These are phyloP conservation scores for Epichloe festucae DNA, from an alignment of 2,329 filamentous ascomycete genomes.

Conservation along the genomic window DNA sequence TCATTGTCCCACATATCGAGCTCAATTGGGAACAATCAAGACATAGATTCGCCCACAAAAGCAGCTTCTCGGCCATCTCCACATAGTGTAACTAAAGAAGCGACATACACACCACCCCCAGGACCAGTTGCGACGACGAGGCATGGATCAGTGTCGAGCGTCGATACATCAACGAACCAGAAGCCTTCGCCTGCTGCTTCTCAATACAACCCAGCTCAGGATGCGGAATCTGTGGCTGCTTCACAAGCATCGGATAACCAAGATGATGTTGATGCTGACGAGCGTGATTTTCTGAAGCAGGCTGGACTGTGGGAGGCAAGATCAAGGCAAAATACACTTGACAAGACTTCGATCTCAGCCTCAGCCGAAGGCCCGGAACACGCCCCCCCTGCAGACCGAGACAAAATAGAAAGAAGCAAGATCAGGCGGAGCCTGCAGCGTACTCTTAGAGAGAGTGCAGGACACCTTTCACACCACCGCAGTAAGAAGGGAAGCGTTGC, in stretches of 20 bases:
- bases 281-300: conserved; percentile 55
- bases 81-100: conserved; percentile 15
- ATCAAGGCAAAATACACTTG: conserved; percentile 16
- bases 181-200: conserved; percentile 13
- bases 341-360: conserved; percentile 23
- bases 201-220: conserved; percentile 9
- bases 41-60: conserved; percentile 15
- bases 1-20: conserved; percentile 10
- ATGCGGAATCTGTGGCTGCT: conserved; percentile 9
- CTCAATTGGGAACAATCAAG: conserved; percentile 8
- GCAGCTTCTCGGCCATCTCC: conserved; percentile 18
- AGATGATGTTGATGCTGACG: conserved; percentile 48
- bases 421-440: conserved; percentile 79
- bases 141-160: conserved; percentile 20
- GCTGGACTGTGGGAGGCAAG: conserved; percentile 45
- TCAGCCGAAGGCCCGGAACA: conserved; percentile 18
- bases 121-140: conserved; percentile 12
- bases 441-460: conserved; percentile 71
- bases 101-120: conserved; percentile 8
- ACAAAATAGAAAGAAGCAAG: conserved; percentile 48
- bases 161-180: conserved; percentile 15
- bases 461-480: conserved; percentile 51
- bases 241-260: conserved; percentile 12
- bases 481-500: conserved; percentile 63
- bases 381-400: conserved; percentile 28